Base-by-base conservation (phyloP, 2,329 filamentous ascomycete genomes). In the Cylindrodendrum hubeiense region DNA sequence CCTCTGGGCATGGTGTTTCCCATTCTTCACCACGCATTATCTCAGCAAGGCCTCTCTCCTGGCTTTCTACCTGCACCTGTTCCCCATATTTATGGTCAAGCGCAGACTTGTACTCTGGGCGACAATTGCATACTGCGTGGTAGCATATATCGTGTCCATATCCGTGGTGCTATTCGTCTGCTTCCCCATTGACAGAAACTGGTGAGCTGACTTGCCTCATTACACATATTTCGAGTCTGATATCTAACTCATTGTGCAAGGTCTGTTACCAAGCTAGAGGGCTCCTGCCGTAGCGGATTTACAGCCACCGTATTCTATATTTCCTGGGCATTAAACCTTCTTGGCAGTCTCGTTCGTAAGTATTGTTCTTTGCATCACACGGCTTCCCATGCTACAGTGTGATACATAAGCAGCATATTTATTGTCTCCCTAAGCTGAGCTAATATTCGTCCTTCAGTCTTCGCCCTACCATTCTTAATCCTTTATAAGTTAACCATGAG, bases 31-130 rank as follows among this genome's bases (percentile, higher is more conserved):
- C 28, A 22, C 55, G 7, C 30, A 51, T 4, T 59, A 59, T 22
- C 28, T 59, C 28, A 51, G 55, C 44, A 59, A 59, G 22, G 33
- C 37, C 8, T 30, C 55, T 12, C 30, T 59, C 7, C 55, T 59
- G 1, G 55, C 44, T 3, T 26, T 34, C 17, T 59, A 59, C 22
- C 30, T 37, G 3, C 44, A 59, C 15, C n/a, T 59, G 13, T 59
- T 59, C 17, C 55, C 55, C 9, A 17, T 26, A 7, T 59, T 51
- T 12, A 59, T 59, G 55, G 47, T 10, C 12, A 50, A 50, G 22
- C 21, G 33, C 5, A 21, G 55, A 15, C 28, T 39, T 10, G 55
- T 30, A 2, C 55, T 59, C 12, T 59, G 37, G 26, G n/a, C n/a
- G 2, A 41, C 34, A 5, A 43, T 59, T 21, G 24, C 3, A 24